A percentile compares a stretch with the other conserved stretches of the same genome.
Conservation (phyloP, 495 filamentous ascomycete genomes). For the Podospora fimiseda region DNA sequence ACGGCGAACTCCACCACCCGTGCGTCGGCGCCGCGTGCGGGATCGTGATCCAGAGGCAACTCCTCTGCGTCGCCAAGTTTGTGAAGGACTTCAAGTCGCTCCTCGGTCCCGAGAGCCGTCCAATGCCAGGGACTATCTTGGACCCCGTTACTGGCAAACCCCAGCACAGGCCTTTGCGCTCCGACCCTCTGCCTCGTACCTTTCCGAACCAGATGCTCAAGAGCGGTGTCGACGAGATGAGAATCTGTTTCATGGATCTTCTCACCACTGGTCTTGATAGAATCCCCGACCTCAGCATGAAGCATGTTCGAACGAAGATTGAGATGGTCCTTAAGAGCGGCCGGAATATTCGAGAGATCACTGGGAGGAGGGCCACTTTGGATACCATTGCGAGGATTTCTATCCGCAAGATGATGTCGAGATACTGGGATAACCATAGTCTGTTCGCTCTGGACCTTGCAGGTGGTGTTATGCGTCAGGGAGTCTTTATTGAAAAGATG, state of each 20-base stretch:
- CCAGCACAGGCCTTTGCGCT: conserved; percentile 4
- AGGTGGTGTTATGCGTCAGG: conserved; percentile 74
- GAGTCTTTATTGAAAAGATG: conserved; percentile 79
- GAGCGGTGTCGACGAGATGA: conserved; percentile 24
- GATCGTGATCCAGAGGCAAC: conserved; percentile 45
- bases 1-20: conserved; percentile 50
- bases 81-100: conserved; percentile 45
- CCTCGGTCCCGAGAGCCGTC: conserved; percentile 28
- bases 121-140: conserved; percentile 63
- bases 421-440: conserved; percentile 72
- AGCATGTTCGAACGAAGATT: conserved; percentile 35
- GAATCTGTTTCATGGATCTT: conserved; percentile 30
- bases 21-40: conserved; percentile 45
- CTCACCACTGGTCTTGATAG: conserved; percentile 18
- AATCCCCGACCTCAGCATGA: conserved; percentile 34
- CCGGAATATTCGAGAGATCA: conserved; percentile 23
- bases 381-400: conserved; percentile 37
- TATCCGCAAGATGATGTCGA: conserved; percentile 67
- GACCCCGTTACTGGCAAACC: conserved; percentile 32
- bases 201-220: conserved; percentile 59
- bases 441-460: conserved; percentile 68
- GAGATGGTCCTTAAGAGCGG: conserved; percentile 33
- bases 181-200: conserved; percentile 25
- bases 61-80: conserved; percentile 53
- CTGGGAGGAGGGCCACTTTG: conserved; percentile 19